Percentiles rank a stretch among this genome's conserved stretches.
Conservation (phyloP, 306 rosid species). For the Arachis hypogaea region DNA sequence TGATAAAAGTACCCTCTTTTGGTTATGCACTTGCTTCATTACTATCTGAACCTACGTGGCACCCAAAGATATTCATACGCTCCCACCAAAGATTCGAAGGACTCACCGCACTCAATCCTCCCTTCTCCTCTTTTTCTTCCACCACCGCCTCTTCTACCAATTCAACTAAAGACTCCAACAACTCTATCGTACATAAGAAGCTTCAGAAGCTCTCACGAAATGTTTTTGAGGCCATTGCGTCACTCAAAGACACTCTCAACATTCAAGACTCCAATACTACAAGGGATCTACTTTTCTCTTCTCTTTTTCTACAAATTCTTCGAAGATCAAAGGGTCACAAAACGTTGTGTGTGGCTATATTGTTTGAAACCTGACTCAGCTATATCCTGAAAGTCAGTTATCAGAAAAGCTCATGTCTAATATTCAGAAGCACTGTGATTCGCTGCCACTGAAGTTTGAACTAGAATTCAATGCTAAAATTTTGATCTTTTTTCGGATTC, state of each 20-base stretch:
- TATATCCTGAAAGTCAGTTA: conserved; percentile 85
- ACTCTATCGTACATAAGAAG: conserved; percentile 67
- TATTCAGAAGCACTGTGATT: conserved; percentile 85
- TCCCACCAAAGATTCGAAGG: conserved; percentile 75
- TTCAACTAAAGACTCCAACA: conserved; percentile 30
- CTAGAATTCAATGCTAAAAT: conserved; percentile 21
- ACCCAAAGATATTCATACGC: conserved; percentile 62
- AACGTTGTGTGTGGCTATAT: conserved; percentile 80
- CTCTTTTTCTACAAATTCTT: conserved; percentile 16
- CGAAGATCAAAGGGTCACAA: conserved; percentile 52
- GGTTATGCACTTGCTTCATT: too few species aligned
- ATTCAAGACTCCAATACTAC: conserved; percentile 47
- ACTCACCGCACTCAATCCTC: neutral
- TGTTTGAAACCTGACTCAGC: conserved; percentile 78
- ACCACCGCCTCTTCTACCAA: conserved; percentile 20
- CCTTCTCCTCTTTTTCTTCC: conserved; percentile 41
- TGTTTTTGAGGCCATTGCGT: conserved; percentile 75
- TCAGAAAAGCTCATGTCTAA: conserved; percentile 88
- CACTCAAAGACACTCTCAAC: conserved; percentile 72
- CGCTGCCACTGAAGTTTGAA: conserved; percentile 86
- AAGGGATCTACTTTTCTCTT: conserved; percentile 45
- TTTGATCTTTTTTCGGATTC: neutral
- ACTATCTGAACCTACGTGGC: too few species aligned
- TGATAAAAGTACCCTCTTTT: too few species aligned
- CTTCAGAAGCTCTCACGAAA: conserved; percentile 78